Base-by-base conservation (phyloP, 1,139 yeast genomes). In the Saccharomyces hybrid region DNA sequence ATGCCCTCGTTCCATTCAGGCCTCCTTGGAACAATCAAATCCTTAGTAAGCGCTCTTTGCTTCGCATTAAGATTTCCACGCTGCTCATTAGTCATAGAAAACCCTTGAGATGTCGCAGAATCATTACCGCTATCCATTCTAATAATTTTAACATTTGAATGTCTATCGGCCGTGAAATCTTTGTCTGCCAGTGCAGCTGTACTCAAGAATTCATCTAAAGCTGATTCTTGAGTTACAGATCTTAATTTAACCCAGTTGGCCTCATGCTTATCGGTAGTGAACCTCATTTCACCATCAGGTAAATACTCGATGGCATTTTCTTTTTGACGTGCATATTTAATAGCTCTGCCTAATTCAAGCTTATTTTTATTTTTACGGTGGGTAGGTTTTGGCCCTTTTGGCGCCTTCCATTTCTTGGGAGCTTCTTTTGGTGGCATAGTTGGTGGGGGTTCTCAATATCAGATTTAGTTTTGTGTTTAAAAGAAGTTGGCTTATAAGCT, bases 181-280 rank as follows among this genome's bases (percentile, higher is more conserved):
- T 95, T 90, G 67, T 90, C 96, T 1, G 98, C 97, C 59, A 95
- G 78, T 69, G 88, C 95, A 0, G 99, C 99, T 9, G 98, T 91
- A 66, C 83, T 86, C 66, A 95, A 79, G 71, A 95, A 91, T 72
- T 93, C 99, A 71, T 95, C 99, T 60, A 95, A 74, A 0, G 97
- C 85, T 62, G 88, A 83, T 70, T 95, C 98, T 65, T 95, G 98
- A 0, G 99, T 93, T 27, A 93, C 95, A 7, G 97, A 89, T 68
- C 95, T 80, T 64, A 93, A 74, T 64, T 90, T 89, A 53, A 88
- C 96, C 96, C 96, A 88, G 59, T 79, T 81, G 13, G 90, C 95
- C 66, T 88, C 95, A 61, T 81, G 87, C 62, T 85, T 84, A 61
- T 87, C 95, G 1, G 93, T 86, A 28, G 90, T 84, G 60, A 85